Conservation (phyloP, 2,329 filamentous ascomycete species). For the Colletotrichum simmondsii region DNA sequence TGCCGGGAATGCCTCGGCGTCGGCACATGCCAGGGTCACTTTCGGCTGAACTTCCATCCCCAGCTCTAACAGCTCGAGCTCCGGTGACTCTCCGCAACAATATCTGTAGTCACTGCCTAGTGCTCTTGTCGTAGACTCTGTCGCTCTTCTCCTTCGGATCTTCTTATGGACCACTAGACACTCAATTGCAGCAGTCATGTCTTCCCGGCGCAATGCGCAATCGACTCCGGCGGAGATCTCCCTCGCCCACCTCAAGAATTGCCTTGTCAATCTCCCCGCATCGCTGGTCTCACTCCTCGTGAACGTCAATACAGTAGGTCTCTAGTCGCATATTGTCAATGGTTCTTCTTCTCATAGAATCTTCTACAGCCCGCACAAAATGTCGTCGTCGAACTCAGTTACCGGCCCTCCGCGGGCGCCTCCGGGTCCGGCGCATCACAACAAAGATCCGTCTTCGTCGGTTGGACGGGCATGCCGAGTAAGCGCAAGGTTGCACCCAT, state of each 20-base stretch:
- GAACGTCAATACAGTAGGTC: slow-evolving; percentile 87
- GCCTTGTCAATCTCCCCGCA: slow-evolving; percentile 90
- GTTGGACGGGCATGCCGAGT: slow-evolving; percentile 98
- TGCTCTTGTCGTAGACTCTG: slow-evolving; percentile 4
- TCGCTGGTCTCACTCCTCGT: slow-evolving; percentile 86
- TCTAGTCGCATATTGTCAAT: neutral
- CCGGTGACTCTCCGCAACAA: slow-evolving; percentile 11
- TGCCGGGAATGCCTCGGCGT: slow-evolving; percentile 38
- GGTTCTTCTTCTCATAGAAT: neutral
- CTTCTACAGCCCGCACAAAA: slow-evolving; percentile 83
- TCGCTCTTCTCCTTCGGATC: slow-evolving; percentile 1
- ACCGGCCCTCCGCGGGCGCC: slow-evolving; percentile 61
- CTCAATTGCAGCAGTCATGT: slow-evolving; percentile 48
- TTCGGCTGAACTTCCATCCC: slow-evolving; percentile 21
- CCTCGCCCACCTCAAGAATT: slow-evolving; percentile 90
- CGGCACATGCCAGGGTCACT: slow-evolving; percentile 43
- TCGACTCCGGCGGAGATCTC: slow-evolving; percentile 84
- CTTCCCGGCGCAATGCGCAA: slow-evolving; percentile 64
- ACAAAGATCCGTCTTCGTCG: slow-evolving; percentile 82
- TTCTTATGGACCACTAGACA: slow-evolving; percentile 7
- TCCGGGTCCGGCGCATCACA: slow-evolving; percentile 58
- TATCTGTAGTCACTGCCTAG: neutral
- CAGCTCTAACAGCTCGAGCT: slow-evolving; percentile 21
- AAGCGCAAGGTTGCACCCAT: slow-evolving; percentile 82
- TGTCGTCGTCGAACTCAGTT: slow-evolving; percentile 92